phyloP scores from a whole-genome alignment of 805 yeast species.

The Barnettozyma wickerhamii region DNA sequence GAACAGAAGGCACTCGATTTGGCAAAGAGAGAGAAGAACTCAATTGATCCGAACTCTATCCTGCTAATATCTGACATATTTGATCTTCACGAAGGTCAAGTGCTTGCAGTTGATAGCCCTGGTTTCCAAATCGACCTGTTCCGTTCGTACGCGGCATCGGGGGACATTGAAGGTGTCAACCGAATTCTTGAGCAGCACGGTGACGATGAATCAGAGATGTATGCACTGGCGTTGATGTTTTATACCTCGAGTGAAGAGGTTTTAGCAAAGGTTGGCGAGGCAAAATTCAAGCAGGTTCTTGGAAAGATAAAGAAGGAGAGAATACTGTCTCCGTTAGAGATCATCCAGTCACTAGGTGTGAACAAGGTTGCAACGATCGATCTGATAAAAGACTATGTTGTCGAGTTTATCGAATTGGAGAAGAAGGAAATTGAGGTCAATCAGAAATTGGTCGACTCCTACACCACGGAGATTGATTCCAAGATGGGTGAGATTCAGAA shows the following conservation, averaged over 20 bases:
- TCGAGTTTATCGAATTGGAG: conserved; percentile 55
- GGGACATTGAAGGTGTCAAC: conserved; percentile 53
- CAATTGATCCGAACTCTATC: conserved; percentile 53
- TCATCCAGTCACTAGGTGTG: conserved; percentile 62
- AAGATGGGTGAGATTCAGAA: conserved; percentile 51
- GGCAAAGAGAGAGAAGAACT: conserved; percentile 40
- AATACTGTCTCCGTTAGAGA: conserved; percentile 68
- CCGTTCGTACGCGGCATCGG: conserved; percentile 55
- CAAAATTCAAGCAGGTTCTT: conserved; percentile 44
- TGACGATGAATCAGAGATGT: conserved; percentile 57
- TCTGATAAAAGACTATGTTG: conserved; percentile 61
- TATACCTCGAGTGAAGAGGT: conserved; percentile 53
- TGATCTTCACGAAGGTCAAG: conserved; percentile 47
- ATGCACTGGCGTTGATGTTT: conserved; percentile 57
- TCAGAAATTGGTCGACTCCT: conserved; percentile 58
- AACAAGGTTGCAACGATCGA: conserved; percentile 68
- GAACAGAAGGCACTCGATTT: conserved; percentile 55
- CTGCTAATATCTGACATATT: conserved; percentile 38
- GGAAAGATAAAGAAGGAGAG: conserved; percentile 46
- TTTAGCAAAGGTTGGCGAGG: conserved; percentile 47
- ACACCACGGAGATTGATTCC: conserved; percentile 59
- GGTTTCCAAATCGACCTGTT: conserved; percentile 51
- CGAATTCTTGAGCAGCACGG: conserved; percentile 58
- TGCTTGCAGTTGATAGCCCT: conserved; percentile 28
- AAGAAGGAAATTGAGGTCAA: conserved; percentile 67